Evolutionary conservation across 2,329 filamentous ascomycete species (phyloP), one percentile per base, ranked within the genome.

Genomic region (Pezicula neosporulosa): DNA sequence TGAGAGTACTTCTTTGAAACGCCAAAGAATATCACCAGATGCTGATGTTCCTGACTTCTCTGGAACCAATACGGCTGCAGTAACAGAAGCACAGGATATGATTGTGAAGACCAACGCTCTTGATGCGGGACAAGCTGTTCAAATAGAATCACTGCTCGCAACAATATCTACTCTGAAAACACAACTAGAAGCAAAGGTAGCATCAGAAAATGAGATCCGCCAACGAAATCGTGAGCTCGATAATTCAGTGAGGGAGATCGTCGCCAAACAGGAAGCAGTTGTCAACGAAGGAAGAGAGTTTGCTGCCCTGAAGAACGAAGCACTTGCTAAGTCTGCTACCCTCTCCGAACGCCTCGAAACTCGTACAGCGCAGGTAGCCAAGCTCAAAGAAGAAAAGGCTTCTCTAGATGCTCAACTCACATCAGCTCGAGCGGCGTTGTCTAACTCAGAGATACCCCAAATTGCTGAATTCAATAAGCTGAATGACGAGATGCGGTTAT

Each of bases 211-310:
- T 1, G 61, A 71, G 42, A 70, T 75, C 33, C 70, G 72, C 30
- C 65, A 68, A 15, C 65, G 74, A 1, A 74, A 78, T 30, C 61
- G 70, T 28, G 75, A 75, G 16, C 71, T 76, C 48, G 67, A 74
- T 45, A 68, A 66, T 19, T 77, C 76, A 2, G 63, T 76, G 2
- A 67, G 68, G 19, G 65, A 66, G 6, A 72, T 81, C 4, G 75
- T 81, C 46, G 63, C 67, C 7, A 72, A 71, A 41, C 77, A 75
- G 51, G 73, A 77, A 56, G 69, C 69, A 13, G 78, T 81, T 3
- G 63, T 82, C 5, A 66, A 75, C 51, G 80, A 84, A 19, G 76
- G 78, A 33, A 70, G 77, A 38, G 73, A 82, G 57, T 69, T 65
- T 18, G 70, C 81, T 30, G 72, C 72, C 46, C 66, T 71, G 37